These are phyloP conservation scores for Thermochaetoides thermophila DNA, from an alignment of 495 filamentous ascomycete genomes.

Conservation along the genomic window DNA sequence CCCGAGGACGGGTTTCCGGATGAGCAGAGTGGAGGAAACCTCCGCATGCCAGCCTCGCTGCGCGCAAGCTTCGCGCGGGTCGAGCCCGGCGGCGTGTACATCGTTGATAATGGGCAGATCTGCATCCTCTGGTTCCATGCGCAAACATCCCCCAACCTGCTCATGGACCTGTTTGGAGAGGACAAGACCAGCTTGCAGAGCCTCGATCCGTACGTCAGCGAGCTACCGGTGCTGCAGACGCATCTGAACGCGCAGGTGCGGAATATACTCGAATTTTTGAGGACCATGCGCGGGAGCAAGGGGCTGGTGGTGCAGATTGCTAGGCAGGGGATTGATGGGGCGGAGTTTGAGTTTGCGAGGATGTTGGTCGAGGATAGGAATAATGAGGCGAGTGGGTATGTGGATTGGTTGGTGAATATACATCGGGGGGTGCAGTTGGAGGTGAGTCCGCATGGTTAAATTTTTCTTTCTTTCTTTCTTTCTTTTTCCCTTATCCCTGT, in stretches of 20 bases:
- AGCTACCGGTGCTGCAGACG: constrained; percentile 66
- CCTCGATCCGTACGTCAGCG: constrained; percentile 67
- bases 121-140: constrained; percentile 85
- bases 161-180: constrained; percentile 81
- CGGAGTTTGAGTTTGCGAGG: constrained; percentile 91
- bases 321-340: constrained; percentile 83
- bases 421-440: constrained; percentile 87
- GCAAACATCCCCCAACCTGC: constrained; percentile 58
- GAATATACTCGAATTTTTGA: constrained; percentile 80
- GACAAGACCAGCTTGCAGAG: constrained; percentile 52
- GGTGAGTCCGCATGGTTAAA: constrained; percentile 29
- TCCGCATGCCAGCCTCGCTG: constrained; percentile 59
- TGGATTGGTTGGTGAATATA: constrained; percentile 94
- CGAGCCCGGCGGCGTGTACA: constrained; percentile 89
- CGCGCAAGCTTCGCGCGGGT: constrained; percentile 84
- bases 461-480: background rate
- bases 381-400: constrained; percentile 93
- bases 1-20: constrained; percentile 80
- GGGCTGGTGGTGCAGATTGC: constrained; percentile 81
- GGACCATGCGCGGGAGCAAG: constrained; percentile 68
- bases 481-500: background rate
- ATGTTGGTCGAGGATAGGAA: constrained; percentile 88
- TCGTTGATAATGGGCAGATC: constrained; percentile 92
- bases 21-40: constrained; percentile 57
- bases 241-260: constrained; percentile 91